These are phyloP conservation scores for Clarireedia homoeocarpa DNA, from an alignment of 2,329 filamentous ascomycete species.

Conservation along the genomic window DNA sequence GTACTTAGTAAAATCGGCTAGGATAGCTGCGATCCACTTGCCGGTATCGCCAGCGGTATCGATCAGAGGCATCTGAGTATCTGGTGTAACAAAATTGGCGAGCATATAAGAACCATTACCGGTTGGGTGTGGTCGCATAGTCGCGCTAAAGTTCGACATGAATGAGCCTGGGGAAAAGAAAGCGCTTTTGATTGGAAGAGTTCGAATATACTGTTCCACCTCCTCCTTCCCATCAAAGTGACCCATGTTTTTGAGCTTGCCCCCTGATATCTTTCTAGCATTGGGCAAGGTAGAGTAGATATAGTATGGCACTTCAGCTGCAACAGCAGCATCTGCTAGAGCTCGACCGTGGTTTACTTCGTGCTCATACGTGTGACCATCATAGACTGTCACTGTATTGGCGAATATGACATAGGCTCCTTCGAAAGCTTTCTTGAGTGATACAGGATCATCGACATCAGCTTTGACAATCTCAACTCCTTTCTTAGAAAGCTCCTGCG, in stretches of 20 bases:
- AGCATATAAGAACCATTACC: constrained; percentile 19
- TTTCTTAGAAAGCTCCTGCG: constrained; percentile 32
- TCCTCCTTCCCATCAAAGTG: constrained; percentile 29
- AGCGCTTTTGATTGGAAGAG: constrained; percentile 34
- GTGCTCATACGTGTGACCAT: not conserved
- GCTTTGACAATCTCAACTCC: constrained; percentile 35
- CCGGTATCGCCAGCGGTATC: constrained; percentile 25
- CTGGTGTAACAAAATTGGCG: constrained; percentile 12
- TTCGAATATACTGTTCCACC: constrained; percentile 31
- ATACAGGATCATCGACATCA: constrained; percentile 37
- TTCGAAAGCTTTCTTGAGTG: constrained; percentile 34
- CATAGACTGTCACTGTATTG: constrained; percentile 34
- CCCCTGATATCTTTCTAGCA: constrained; percentile 29
- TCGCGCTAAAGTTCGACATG: constrained; percentile 27
- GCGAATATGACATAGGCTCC: constrained; percentile 41
- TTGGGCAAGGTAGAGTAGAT: constrained; percentile 37
- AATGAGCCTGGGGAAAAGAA: constrained; percentile 41
- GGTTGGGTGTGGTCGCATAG: constrained; percentile 2
- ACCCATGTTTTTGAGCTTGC: constrained; percentile 31
- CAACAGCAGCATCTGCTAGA: constrained; percentile 35
- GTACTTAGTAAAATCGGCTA: constrained; percentile 36
- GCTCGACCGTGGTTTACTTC: constrained; percentile 32
- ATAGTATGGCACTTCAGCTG: constrained; percentile 33
- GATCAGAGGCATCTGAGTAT: constrained; percentile 25
- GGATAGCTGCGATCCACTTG: constrained; percentile 31